Percentiles rank a stretch among this genome's conserved stretches.
These are phyloP conservation scores for Platismatia glauca DNA, from an alignment of 495 filamentous ascomycete species.

Conservation along the genomic window DNA sequence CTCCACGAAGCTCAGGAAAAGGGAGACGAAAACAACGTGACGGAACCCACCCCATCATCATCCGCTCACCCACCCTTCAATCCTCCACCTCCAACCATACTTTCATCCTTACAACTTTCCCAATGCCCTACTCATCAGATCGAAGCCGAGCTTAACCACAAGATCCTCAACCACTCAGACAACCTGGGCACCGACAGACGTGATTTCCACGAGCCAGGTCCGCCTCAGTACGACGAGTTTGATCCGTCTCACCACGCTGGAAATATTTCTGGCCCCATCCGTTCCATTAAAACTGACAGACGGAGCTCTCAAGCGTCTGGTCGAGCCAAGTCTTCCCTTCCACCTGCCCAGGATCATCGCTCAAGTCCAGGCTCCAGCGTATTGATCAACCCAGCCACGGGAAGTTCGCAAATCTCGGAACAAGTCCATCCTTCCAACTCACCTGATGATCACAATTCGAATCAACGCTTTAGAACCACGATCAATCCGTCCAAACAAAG, in stretches of 20 bases:
- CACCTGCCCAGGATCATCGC: neutral
- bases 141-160: neutral
- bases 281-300: neutral
- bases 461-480: neutral
- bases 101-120: neutral
- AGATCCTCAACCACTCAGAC: neutral
- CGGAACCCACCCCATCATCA: neutral
- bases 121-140: neutral
- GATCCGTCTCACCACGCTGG: neutral
- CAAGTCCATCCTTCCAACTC: neutral
- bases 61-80: neutral
- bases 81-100: neutral
- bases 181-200: neutral
- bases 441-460: neutral
- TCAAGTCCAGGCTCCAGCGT: neutral
- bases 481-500: neutral
- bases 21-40: neutral
- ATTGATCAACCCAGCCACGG: neutral
- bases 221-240: neutral
- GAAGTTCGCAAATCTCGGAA: neutral
- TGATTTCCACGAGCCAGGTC: neutral
- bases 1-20: neutral
- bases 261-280: neutral
- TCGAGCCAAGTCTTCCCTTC: neutral
- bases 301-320: neutral